Evolutionary conservation across 2,329 filamentous ascomycete genomes (phyloP).

Genomic region (Claviceps capensis): DNA sequence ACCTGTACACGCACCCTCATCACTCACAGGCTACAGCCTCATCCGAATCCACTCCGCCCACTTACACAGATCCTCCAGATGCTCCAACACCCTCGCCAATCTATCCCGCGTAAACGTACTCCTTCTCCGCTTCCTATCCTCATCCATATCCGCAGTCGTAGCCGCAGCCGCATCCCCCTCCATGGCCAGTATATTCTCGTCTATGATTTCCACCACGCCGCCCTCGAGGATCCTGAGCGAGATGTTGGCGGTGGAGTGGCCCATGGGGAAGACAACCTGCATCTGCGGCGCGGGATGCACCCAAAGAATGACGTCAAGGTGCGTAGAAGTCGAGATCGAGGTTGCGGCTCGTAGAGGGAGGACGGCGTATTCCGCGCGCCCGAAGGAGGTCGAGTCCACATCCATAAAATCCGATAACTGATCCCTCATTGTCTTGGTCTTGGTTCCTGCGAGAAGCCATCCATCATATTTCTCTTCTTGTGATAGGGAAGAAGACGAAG

Average conservation of each 20-base stretch:
- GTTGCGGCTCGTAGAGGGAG: constrained; percentile 4
- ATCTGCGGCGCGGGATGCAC: constrained; percentile 35
- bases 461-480: constrained; percentile 3
- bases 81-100: constrained; percentile 32
- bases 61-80: constrained; percentile 36
- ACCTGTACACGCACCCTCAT: neutral
- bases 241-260: constrained; percentile 34
- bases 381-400: neutral
- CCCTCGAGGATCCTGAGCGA: constrained; percentile 46
- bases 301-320: constrained; percentile 39
- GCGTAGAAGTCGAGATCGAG: constrained; percentile 8
- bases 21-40: constrained; percentile 13
- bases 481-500: neutral
- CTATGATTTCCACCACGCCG: constrained; percentile 41
- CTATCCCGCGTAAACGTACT: constrained; percentile 26
- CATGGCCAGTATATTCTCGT: constrained; percentile 35
- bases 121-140: constrained; percentile 16
- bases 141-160: neutral
- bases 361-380: neutral
- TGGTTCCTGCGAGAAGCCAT: constrained; percentile 2
- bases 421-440: constrained; percentile 19
- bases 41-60: constrained; percentile 41
- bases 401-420: constrained; percentile 21
- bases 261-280: constrained; percentile 41
- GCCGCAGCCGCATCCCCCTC: constrained; percentile 6